Conservation (phyloP, 192 early-diverging fungal genomes). For the Linnemannia zychae region DNA sequence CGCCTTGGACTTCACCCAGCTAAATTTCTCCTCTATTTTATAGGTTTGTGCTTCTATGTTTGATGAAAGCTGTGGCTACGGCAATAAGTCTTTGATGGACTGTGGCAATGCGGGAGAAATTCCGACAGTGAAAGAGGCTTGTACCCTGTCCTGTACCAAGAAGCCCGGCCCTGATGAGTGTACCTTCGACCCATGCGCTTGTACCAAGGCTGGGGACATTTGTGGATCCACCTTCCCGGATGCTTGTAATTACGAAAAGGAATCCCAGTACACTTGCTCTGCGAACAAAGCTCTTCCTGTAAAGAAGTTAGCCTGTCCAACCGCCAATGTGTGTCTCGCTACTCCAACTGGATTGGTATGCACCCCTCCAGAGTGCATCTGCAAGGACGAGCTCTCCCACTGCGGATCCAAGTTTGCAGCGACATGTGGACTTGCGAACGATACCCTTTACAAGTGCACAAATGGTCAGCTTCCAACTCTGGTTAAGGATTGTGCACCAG, state of each 20-base stretch:
- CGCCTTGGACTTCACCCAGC: no score
- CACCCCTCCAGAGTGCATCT: neutral
- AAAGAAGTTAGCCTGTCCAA: neutral
- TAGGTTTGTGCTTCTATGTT: conserved; percentile 4
- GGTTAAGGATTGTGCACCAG: neutral
- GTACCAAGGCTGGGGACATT: neutral
- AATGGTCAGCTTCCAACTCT: neutral
- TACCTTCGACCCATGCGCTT: neutral
- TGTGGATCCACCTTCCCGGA: neutral
- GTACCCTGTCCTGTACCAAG: neutral
- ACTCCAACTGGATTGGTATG: neutral
- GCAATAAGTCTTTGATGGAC: neutral
- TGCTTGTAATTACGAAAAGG: neutral
- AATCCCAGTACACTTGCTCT: neutral
- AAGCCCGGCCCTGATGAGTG: neutral
- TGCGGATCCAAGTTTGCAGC: neutral
- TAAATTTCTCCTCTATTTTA: neutral
- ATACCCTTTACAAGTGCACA: neutral
- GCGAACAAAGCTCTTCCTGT: neutral
- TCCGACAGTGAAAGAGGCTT: neutral
- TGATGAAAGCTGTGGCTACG: neutral
- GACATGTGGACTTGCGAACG: neutral
- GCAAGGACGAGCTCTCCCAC: neutral
- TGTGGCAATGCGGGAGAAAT: neutral
- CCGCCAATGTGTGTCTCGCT: neutral